These are phyloP conservation scores for Melastoma malabathricum DNA, from an alignment of 345 rosid species.

Conservation along the genomic window DNA sequence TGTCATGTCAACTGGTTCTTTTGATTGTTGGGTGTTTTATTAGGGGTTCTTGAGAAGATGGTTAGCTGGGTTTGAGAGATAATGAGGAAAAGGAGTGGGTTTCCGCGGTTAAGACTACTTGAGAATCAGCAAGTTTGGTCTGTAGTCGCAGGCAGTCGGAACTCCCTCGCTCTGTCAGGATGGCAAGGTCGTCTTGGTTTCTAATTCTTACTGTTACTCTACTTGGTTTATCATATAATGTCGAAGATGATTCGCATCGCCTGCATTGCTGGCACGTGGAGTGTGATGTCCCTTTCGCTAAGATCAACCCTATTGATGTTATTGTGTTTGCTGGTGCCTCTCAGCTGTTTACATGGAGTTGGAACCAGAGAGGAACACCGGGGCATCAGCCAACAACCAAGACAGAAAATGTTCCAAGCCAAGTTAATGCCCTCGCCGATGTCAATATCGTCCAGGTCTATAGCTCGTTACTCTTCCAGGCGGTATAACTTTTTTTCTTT, in stretches of 20 bases:
- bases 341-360: conserved; percentile 98
- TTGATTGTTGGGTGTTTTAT: background rate
- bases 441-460: conserved; percentile 87
- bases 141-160: conserved; percentile 91
- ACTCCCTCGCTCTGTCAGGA: conserved; percentile 93
- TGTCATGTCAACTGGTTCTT: background rate
- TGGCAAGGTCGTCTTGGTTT: conserved; percentile 49
- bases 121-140: conserved; percentile 56
- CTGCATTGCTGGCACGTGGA: background rate
- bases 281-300: background rate
- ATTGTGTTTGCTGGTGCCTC: conserved; percentile 4
- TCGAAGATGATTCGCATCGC: too few relatives aligned
- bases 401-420: too few relatives aligned
- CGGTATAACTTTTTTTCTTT: too few relatives aligned
- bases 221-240: background rate
- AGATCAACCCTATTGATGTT: too few relatives aligned
- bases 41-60: conserved; percentile 99
- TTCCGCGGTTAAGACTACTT: conserved; percentile 56
- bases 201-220: background rate
- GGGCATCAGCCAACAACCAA: conserved; percentile 91
- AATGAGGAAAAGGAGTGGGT: conserved; percentile 77
- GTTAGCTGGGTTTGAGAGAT: conserved; percentile 78
- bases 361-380: conserved; percentile 98
- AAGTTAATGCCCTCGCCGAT: conserved; percentile 57
- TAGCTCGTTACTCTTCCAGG: too few relatives aligned